Base-by-base conservation (phyloP, 2,329 filamentous ascomycete species). In the Penicillium sp. region DNA sequence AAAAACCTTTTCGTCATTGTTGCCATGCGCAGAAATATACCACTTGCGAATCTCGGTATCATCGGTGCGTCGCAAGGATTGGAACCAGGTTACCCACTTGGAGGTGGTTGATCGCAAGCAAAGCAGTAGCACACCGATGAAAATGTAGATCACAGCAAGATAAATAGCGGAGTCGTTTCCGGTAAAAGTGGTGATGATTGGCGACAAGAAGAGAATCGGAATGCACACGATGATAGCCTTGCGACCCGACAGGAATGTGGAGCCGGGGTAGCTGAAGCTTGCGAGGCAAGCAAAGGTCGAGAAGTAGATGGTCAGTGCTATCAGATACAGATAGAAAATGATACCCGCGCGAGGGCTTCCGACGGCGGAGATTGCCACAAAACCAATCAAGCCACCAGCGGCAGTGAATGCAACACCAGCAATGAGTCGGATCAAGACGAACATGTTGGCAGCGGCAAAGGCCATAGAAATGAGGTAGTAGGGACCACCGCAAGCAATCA, bases 401-500 rank as follows among this genome's bases (percentile, higher is more conserved):
- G 83, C 64, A 3, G 75, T 77, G 50, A 80, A 76, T 3, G 78
- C 76, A 36, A 80, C 69, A 24, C 79, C 78, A n/a, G 76, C 77
- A 49, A 80, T 73, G n/a, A 80, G 61, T 13, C 79, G 71, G n/a
- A 77, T 80, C 18, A 81, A 68, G 9, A 82, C 75, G 52, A 81
- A 81, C 77, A 81, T 80, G 54, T 80, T 81, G 40, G 79, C 78
- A 1, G 78, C 79, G 1, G 78, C 77, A 55, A 82, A 82, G 2
- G 80, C 79, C 78, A 81, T 80, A 0, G 77, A 80, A 33, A 78
- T 74, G 5, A 86, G 75, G 56, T 86, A 87, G 65, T 85, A 87
- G 26, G 81, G 82, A 2, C 84, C 84, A 23, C 82, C 82, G 49
- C 81, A 83, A 6, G 82, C 82, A 33, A 86, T 84, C 83, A 82